Percentiles rank a stretch among this genome's conserved stretches.
Evolutionary conservation across 495 filamentous ascomycete genomes (phyloP).

Genomic region (Pyronema domesticum): DNA sequence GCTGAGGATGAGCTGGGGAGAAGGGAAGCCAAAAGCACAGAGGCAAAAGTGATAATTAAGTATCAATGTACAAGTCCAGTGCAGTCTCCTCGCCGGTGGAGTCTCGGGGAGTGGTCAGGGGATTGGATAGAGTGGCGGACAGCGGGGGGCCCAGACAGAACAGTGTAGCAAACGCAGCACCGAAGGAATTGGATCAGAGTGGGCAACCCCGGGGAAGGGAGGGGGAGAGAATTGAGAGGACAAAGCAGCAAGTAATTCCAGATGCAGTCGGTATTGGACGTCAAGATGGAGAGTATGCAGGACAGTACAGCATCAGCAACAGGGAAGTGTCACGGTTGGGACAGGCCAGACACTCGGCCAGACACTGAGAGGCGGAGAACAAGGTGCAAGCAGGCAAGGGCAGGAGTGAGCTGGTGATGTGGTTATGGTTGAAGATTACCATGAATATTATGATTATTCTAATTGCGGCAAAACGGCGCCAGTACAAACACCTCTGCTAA

Average conservation of each 20-base stretch:
- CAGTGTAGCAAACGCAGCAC: not conserved
- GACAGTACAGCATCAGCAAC: slow-evolving; percentile 1
- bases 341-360: too few relatives aligned
- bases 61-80: not conserved
- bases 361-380: not conserved
- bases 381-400: not conserved
- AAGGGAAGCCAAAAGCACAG: not conserved
- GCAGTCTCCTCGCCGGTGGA: not conserved
- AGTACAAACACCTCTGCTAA: not conserved
- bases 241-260: slow-evolving; percentile 1
- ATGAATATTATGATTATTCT: not conserved
- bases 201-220: not conserved
- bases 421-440: not conserved
- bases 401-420: not conserved
- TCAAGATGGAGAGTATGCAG: not conserved
- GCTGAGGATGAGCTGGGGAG: not conserved
- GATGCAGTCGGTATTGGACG: slow-evolving; percentile 6
- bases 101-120: too few relatives aligned
- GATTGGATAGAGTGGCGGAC: too few relatives aligned
- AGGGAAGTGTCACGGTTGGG: not conserved
- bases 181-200: not conserved
- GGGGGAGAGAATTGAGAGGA: too few relatives aligned
- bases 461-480: not conserved
- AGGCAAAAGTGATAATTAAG: not conserved
- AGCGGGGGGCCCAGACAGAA: not conserved